These are phyloP conservation scores for Drechslerella coelobrocha DNA, from an alignment of 2,329 filamentous ascomycete genomes.

Conservation along the genomic window DNA sequence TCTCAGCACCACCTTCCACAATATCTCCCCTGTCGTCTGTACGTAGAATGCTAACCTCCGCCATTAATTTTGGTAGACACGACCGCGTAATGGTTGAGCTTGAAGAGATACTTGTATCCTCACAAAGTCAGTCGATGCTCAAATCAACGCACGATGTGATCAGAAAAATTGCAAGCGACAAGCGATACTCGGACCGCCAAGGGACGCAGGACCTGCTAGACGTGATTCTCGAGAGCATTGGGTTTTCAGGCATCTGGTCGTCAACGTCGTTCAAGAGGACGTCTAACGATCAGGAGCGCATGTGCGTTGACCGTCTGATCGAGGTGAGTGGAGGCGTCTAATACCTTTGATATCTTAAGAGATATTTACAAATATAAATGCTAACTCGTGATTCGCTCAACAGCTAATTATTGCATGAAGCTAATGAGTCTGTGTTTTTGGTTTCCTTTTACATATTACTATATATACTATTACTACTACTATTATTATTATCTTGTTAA, in stretches of 20 bases:
- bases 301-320: constrained; percentile 50
- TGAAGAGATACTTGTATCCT: constrained; percentile 69
- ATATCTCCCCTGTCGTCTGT: background rate
- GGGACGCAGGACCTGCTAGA: constrained; percentile 63
- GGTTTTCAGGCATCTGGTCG: constrained; percentile 70
- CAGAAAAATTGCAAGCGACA: constrained; percentile 66
- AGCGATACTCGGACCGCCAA: constrained; percentile 62
- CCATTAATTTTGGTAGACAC: constrained; percentile 32
- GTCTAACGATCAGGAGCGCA: constrained; percentile 49
- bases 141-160: constrained; percentile 69
- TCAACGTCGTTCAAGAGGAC: constrained; percentile 63
- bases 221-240: constrained; percentile 66
- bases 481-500: no score
- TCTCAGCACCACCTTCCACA: no score
- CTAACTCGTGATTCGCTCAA: background rate
- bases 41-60: constrained; percentile 1
- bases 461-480: background rate
- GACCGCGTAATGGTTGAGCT: constrained; percentile 67
- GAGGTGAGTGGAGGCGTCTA: constrained; percentile 29
- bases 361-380: background rate
- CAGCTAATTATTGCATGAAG: constrained; percentile 45
- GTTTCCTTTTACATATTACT: no score
- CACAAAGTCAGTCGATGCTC: constrained; percentile 68
- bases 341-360: background rate
- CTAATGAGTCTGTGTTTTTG: background rate